These are phyloP conservation scores for Middelhovenomyces tepae DNA, from an alignment of 805 yeast species.

Conservation along the genomic window DNA sequence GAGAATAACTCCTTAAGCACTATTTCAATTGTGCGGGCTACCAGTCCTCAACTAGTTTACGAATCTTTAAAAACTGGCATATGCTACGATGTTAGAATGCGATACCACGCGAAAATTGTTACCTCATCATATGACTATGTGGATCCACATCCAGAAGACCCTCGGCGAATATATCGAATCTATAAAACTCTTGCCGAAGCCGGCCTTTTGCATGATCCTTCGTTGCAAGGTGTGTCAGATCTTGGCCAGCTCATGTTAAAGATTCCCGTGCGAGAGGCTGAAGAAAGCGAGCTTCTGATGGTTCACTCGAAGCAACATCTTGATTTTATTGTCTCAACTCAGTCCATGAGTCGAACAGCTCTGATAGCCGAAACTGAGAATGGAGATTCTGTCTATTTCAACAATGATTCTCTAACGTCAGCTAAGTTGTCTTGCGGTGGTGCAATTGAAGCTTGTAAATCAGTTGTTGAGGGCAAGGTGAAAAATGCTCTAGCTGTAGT, in stretches of 20 bases:
- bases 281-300: constrained; percentile 70
- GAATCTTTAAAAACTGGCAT: constrained; percentile 81
- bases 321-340: constrained; percentile 64
- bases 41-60: constrained; percentile 54
- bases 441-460: constrained; percentile 89
- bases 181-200: constrained; percentile 91
- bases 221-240: constrained; percentile 59
- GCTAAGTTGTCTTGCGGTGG: constrained; percentile 96
- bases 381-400: constrained; percentile 92
- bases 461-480: constrained; percentile 87
- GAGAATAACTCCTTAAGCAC: no score
- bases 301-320: constrained; percentile 83
- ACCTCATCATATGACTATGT: constrained; percentile 88
- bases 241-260: constrained; percentile 83
- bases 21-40: constrained; percentile 40
- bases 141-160: constrained; percentile 99
- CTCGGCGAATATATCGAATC: constrained; percentile 87
- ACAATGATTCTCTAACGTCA: constrained; percentile 77
- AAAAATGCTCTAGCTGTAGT: constrained; percentile 91
- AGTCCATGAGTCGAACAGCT: constrained; percentile 66
- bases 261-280: constrained; percentile 85
- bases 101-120: constrained; percentile 92
- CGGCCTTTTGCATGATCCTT: constrained; percentile 76
- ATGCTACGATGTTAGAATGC: constrained; percentile 94
- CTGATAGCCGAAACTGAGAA: constrained; percentile 74